Evolutionary conservation across 2,329 filamentous ascomycete species (phyloP), one percentile per base, ranked within the genome.

Genomic region (Penicillium verrucosum): DNA sequence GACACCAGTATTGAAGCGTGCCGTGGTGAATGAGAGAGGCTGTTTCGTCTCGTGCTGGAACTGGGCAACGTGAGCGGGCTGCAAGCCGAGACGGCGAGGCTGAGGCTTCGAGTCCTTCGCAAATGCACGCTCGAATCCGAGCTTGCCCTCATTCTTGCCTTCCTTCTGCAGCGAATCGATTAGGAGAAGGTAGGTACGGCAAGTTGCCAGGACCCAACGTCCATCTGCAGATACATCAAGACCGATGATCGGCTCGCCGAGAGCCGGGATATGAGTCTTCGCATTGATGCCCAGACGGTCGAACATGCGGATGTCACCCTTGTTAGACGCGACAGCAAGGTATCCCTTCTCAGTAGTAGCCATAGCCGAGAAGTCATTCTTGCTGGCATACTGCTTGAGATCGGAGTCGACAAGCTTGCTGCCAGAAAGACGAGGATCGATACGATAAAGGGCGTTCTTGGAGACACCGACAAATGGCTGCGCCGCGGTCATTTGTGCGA

Each of bases 331-430:
- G 8, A 99, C 92, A 5, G 94, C 94, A 62, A 99, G 92, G 70
- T 97, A 95, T 11, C 94, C 94, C 77, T 97, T 93, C 69, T 96
- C 92, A 0, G 94, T 99, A 0, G 94, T 97, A 5, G 94, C 91
- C 29, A 95, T 83, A 14, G 93, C 89, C 0, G 92, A 97, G 76
- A 99, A 99, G 68, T 96, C 92, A 69, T 97, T 97, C 83, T 97
- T 97, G 67, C 92, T 95, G 12, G 82, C 86, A 71, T 99, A 99
- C 73, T 97, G 93, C 80, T 99, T 97, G 68, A 97, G 83, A 65
- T 97, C 87, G 8, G 88, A 82, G 61, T 97, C 92, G 16, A 97
- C 94, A 44, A 99, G 85, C 79, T 99, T 99, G 77, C 89, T 88
- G 49, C 92, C 94, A 7, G 89, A 80, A 23, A 97, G 78, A 72